Percentiles rank a stretch among this genome's conserved stretches.
Conservation (phyloP, 2,329 filamentous ascomycete genomes). For the Penicillium glabrum region DNA sequence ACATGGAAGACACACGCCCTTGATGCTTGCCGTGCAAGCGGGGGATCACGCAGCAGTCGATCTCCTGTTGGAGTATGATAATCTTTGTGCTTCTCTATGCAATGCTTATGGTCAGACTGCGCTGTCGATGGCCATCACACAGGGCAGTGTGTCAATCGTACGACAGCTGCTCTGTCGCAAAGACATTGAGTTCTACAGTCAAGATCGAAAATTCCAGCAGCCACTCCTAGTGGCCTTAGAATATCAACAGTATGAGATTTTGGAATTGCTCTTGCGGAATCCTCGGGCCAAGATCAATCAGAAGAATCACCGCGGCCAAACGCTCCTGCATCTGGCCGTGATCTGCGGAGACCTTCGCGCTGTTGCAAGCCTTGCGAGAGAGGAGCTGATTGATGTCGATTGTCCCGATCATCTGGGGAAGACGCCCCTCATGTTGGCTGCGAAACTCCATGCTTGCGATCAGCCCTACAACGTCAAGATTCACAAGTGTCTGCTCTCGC, state of each 20-base stretch:
- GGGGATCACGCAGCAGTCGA: not conserved
- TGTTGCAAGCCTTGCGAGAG: not conserved
- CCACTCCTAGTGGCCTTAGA: constrained; percentile 3
- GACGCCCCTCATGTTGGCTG: constrained; percentile 1
- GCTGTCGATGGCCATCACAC: not conserved
- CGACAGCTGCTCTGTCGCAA: not conserved
- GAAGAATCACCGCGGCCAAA: constrained; percentile 1
- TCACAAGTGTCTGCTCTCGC: not conserved
- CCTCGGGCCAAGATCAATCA: not conserved
- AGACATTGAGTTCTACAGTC: not conserved
- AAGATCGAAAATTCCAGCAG: not conserved
- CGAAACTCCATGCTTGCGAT: not conserved
- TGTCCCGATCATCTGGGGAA: not conserved
- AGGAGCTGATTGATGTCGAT: constrained; percentile 2
- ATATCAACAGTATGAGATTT: constrained; percentile 3
- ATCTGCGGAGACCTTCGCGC: constrained; percentile 5
- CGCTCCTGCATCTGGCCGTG: constrained; percentile 3
- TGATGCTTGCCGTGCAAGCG: not conserved
- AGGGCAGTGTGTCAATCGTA: not conserved
- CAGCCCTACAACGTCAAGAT: not conserved
- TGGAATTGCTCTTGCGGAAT: constrained; percentile 1
- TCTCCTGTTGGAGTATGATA: not conserved
- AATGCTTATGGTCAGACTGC: not conserved
- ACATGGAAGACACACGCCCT: not conserved
- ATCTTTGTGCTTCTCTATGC: not conserved